Evolutionary conservation across 805 yeast genomes (phyloP), one percentile per base, ranked within the genome.

Genomic region (Schizosaccharomyces octosporus): DNA sequence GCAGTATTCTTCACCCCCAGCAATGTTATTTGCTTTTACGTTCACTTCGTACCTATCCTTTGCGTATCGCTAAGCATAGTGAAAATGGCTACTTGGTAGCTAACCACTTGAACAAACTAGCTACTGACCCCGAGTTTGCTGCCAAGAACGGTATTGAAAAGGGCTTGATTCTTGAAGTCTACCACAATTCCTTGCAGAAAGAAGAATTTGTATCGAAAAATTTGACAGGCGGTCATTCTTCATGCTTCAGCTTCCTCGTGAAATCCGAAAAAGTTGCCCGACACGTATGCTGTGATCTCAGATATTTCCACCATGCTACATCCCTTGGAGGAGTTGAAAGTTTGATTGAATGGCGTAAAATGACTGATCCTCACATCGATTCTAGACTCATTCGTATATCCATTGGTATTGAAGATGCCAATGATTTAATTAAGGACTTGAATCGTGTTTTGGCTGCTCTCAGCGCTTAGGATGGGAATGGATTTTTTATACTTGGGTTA

Each of bases 291-390:
- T 74, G 82, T 2, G 78, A 75, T 63, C 73, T 87, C 63, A 78
- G 80, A 65, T 79, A 78, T 64, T 87, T 88, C 74, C 84, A 83
- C 66, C 97, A 89, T 72, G 95, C 96, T 3, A 88, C 96, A 0
- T 87, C 95, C 1, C 74, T 90, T 32, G 97, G 97, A 48, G 95
- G 97, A 27, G 86, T 85, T 15, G 97, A 90, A 72, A 84, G 94
- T 58, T 74, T 88, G 67, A 81, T 89, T 62, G 97, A 89, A 71
- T 87, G 95, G 95, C 80, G 96, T 68, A 83, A 87, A 0, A 68
- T 89, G 72, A 78, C 84, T 29, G 90, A 87, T 68, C 69, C 78
- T 1, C 65, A 72, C 3, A 83, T 82, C 15, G 74, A 78, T 24
- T 77, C 79, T 27, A 77, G 79, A 0, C 70, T 87, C 59, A 71